A percentile compares a stretch with the other conserved stretches of the same genome.
Evolutionary conservation across 176 grass and related monocot species (phyloP).

Genomic region (Carex scoparia): DNA sequence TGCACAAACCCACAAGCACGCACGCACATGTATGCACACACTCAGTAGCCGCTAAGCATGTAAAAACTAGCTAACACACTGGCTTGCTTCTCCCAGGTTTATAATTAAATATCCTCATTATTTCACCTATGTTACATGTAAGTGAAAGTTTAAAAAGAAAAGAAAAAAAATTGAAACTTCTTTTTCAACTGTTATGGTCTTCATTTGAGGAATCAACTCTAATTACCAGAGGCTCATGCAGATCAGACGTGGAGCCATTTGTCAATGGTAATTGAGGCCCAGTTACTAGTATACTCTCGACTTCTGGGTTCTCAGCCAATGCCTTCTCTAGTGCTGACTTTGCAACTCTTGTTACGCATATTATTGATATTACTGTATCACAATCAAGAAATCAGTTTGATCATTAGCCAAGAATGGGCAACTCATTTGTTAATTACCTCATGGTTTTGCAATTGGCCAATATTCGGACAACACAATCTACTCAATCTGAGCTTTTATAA

Average conservation of each 20-base stretch:
- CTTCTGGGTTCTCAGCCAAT: conserved; percentile 72
- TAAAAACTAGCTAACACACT: conserved; percentile 3
- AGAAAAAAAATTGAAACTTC: background rate
- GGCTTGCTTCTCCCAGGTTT: background rate
- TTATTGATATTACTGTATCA: conserved; percentile 64
- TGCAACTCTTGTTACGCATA: conserved; percentile 78
- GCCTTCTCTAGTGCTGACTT: conserved; percentile 78
- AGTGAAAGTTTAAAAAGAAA: conserved; percentile 15
- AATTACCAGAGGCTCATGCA: conserved; percentile 86
- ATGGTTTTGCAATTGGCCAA: background rate
- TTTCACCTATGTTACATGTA: conserved; percentile 23
- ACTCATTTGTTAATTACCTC: background rate
- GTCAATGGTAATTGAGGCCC: conserved; percentile 60
- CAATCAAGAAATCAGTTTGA: background rate
- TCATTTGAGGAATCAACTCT: conserved; percentile 80
- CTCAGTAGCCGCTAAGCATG: background rate
- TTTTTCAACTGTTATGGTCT: conserved; percentile 52
- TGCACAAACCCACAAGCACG: background rate
- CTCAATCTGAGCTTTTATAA: background rate
- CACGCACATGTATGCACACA: background rate
- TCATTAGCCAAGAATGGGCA: background rate
- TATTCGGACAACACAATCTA: background rate
- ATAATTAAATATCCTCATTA: background rate
- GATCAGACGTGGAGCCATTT: conserved; percentile 33
- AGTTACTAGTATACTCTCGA: conserved; percentile 35